phyloP scores from a whole-genome alignment of 2,329 filamentous ascomycete species.

The Aspergillus vadensis region DNA sequence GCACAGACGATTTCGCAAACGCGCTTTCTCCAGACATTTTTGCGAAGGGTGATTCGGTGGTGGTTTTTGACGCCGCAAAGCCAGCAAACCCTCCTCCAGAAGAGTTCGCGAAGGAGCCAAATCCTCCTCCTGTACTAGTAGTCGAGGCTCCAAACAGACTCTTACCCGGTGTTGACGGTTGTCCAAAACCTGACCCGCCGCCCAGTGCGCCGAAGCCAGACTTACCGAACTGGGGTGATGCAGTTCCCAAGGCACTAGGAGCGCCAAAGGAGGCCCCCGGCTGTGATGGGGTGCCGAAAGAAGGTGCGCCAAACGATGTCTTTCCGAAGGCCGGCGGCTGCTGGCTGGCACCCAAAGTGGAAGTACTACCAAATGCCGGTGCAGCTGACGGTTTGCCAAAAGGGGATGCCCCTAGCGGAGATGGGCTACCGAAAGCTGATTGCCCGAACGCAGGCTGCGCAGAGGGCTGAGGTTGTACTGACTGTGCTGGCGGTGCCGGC shows the following conservation, averaged over 20 bases:
- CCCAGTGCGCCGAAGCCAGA: constrained; percentile 31
- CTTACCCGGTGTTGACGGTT: constrained; percentile 33
- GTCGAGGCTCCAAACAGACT: constrained; percentile 26
- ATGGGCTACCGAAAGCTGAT: constrained; percentile 26
- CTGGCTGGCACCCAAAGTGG: constrained; percentile 26
- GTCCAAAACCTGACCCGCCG: constrained; percentile 31
- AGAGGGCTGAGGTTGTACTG: constrained; percentile 15
- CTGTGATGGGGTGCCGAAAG: constrained; percentile 39
- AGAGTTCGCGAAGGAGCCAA: constrained; percentile 36
- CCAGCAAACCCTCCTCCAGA: constrained; percentile 28
- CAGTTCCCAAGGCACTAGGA: constrained; percentile 35
- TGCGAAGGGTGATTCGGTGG: constrained; percentile 30
- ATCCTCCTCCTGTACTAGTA: constrained; percentile 32
- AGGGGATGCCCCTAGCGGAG: constrained; percentile 32
- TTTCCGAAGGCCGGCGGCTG: constrained; percentile 42
- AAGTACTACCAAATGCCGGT: constrained; percentile 32
- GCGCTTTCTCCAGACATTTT: constrained; percentile 28
- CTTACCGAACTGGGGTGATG: constrained; percentile 37
- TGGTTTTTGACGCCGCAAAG: constrained; percentile 27
- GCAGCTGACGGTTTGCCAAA: constrained; percentile 29
- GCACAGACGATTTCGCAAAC: constrained; percentile 32
- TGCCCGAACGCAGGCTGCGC: constrained; percentile 32
- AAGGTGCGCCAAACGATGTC: constrained; percentile 30
- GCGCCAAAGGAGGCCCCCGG: constrained; percentile 37
- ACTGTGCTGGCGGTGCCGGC: constrained; percentile 20